Evolutionary conservation across 1,139 yeast genomes (phyloP).

Genomic region (Kluyveromyces marxianus): DNA sequence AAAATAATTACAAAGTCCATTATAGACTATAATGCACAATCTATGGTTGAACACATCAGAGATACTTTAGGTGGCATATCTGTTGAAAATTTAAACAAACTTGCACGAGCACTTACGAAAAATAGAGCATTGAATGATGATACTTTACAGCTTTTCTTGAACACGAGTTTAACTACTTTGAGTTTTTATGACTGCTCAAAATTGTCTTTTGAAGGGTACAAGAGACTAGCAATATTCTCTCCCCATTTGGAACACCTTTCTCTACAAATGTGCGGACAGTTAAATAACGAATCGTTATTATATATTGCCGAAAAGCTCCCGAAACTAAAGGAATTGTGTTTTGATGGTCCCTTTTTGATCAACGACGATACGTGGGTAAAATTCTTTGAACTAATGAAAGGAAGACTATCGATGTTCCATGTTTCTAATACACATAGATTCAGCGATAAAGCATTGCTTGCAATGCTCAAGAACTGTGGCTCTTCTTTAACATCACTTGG

Average conservation of each 20-base stretch:
- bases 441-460: constrained; percentile 54
- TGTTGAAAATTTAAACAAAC: constrained; percentile 45
- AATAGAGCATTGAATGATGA: constrained; percentile 69
- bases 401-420: constrained; percentile 46
- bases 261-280: constrained; percentile 86
- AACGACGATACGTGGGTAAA: constrained; percentile 69
- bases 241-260: constrained; percentile 63
- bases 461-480: constrained; percentile 60
- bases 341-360: constrained; percentile 86
- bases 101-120: constrained; percentile 73
- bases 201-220: constrained; percentile 56
- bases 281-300: constrained; percentile 66
- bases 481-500: constrained; percentile 42
- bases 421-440: constrained; percentile 80
- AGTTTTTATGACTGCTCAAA: constrained; percentile 93
- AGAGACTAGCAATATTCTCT: constrained; percentile 68
- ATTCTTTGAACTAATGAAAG: constrained; percentile 50
- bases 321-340: constrained; percentile 43
- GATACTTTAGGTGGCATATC: constrained; percentile 30
- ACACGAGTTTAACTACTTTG: constrained; percentile 46
- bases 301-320: constrained; percentile 55
- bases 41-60: constrained; percentile 16
- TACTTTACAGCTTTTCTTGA: constrained; percentile 67
- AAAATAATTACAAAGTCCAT: constrained; percentile 63
- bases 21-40: constrained; percentile 39